Percentiles rank a stretch among this genome's conserved stretches.
phyloP scores from a whole-genome alignment of 2,329 filamentous ascomycete species.

The Cladosporium sp. region DNA sequence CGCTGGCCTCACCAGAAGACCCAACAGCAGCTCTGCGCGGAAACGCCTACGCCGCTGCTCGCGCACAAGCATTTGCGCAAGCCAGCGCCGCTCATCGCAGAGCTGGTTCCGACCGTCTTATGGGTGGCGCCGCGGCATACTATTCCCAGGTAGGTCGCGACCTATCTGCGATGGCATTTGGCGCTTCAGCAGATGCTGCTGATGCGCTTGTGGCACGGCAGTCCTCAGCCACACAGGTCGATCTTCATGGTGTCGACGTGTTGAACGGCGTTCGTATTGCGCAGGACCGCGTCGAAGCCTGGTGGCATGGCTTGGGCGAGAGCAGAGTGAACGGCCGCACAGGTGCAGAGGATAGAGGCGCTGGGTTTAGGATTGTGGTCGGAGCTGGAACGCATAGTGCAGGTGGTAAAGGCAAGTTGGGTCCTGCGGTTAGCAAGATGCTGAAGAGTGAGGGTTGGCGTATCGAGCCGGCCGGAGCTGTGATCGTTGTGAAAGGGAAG shows the following conservation, averaged over 20 bases:
- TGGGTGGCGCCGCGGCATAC: constrained; percentile 70
- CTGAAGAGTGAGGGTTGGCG: constrained; percentile 80
- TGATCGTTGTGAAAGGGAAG: constrained; percentile 63
- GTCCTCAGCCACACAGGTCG: constrained; percentile 57
- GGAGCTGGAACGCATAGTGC: constrained; percentile 75
- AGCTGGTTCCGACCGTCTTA: constrained; percentile 66
- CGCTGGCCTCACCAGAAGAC: constrained; percentile 21
- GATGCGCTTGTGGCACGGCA: constrained; percentile 66
- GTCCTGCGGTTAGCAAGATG: constrained; percentile 73
- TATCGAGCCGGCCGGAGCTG: constrained; percentile 66
- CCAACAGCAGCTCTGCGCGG: constrained; percentile 12
- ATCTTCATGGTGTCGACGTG: constrained; percentile 81
- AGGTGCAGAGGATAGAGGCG: constrained; percentile 42
- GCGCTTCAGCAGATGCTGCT: constrained; percentile 61
- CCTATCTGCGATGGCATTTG: constrained; percentile 54
- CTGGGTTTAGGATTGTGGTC: constrained; percentile 71
- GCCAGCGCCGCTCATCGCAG: constrained; percentile 56
- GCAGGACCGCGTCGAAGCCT: constrained; percentile 59
- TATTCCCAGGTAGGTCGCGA: constrained; percentile 70
- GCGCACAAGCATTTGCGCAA: constrained; percentile 52
- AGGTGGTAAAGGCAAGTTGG: constrained; percentile 69
- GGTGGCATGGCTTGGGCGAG: constrained; percentile 75
- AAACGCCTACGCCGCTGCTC: constrained; percentile 40
- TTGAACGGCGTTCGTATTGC: constrained; percentile 77
- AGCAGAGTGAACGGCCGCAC: constrained; percentile 47